These are phyloP conservation scores for Gracilaria gracilis DNA, from an alignment of 23 red algal species.

Conservation along the genomic window DNA sequence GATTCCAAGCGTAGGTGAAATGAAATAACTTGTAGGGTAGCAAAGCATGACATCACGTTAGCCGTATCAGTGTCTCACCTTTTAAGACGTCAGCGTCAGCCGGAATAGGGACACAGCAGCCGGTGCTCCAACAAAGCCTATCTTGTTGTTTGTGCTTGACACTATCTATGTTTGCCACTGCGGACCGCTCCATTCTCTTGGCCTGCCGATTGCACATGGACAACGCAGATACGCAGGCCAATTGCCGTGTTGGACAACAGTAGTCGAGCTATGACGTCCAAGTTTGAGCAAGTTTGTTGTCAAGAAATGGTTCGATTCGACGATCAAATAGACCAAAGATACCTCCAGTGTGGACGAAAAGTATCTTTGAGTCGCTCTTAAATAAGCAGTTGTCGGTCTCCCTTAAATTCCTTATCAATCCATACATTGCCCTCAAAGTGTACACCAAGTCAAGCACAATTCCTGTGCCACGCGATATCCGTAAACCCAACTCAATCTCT, in stretches of 20 bases:
- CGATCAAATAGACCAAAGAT: slow-evolving; percentile 75
- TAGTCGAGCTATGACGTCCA: neutral
- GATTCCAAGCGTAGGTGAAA: too few species aligned
- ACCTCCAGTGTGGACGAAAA: slow-evolving; percentile 85
- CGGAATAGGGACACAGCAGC: too few species aligned
- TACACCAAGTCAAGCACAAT: slow-evolving; percentile 75
- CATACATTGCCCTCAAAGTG: slow-evolving; percentile 71
- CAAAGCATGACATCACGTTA: too few species aligned
- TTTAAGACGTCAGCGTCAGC: too few species aligned
- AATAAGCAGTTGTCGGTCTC: neutral
- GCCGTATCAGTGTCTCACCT: too few species aligned
- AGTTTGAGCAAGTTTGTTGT: slow-evolving; percentile 29
- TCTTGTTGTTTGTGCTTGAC: too few species aligned
- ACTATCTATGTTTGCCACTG: too few species aligned
- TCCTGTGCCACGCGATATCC: slow-evolving; percentile 44
- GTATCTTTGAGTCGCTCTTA: slow-evolving; percentile 15
- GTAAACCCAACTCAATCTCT: slow-evolving; percentile 50
- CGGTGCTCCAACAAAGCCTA: too few species aligned
- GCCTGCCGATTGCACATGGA: too few species aligned
- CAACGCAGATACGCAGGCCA: too few species aligned
- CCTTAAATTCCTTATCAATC: slow-evolving; percentile 40
- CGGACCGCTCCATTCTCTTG: too few species aligned
- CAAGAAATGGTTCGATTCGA: slow-evolving; percentile 61
- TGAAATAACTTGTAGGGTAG: too few species aligned
- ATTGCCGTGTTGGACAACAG: neutral